Evolutionary conservation across 2,329 filamentous ascomycete genomes (phyloP).

Genomic region (Epichloe uncinata): DNA sequence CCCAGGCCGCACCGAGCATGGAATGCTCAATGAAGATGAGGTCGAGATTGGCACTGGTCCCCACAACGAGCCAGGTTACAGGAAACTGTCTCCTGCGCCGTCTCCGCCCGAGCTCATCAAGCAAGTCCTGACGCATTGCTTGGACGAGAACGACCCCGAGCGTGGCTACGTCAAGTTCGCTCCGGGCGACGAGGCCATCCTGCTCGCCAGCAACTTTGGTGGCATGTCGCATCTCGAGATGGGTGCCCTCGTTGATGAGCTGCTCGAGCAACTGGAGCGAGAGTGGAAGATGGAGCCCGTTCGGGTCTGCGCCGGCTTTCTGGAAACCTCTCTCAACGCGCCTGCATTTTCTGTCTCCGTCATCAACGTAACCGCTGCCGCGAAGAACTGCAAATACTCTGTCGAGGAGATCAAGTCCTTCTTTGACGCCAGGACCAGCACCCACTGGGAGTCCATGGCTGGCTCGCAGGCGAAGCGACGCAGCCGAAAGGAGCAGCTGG

Average conservation of each 20-base stretch:
- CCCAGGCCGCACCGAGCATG: slow-evolving; percentile 36
- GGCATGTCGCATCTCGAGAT: slow-evolving; percentile 45
- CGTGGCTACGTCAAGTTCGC: slow-evolving; percentile 36
- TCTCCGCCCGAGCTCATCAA: slow-evolving; percentile 35
- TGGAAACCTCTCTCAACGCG: slow-evolving; percentile 61
- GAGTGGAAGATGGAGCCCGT: slow-evolving; percentile 36
- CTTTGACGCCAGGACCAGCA: slow-evolving; percentile 51
- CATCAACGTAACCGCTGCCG: slow-evolving; percentile 41
- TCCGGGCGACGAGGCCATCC: slow-evolving; percentile 33
- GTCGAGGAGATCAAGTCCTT: slow-evolving; percentile 44
- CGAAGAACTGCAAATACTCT: slow-evolving; percentile 31
- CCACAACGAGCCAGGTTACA: slow-evolving; percentile 52
- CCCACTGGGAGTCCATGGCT: slow-evolving; percentile 38
- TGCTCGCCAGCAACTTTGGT: slow-evolving; percentile 47
- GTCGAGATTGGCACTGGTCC: slow-evolving; percentile 53
- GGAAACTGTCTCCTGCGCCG: slow-evolving; percentile 39
- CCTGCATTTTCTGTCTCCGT: slow-evolving; percentile 57
- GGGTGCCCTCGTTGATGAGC: slow-evolving; percentile 38
- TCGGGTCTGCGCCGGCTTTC: slow-evolving; percentile 46
- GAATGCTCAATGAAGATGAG: slow-evolving; percentile 34
- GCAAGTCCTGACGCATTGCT: slow-evolving; percentile 44
- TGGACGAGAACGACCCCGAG: slow-evolving; percentile 41
- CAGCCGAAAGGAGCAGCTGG: slow-evolving; percentile 29
- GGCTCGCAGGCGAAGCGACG: slow-evolving; percentile 28
- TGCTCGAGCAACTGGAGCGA: slow-evolving; percentile 33